Base-by-base conservation (phyloP, 2,329 filamentous ascomycete species). In the Elsinoe arachidis region DNA sequence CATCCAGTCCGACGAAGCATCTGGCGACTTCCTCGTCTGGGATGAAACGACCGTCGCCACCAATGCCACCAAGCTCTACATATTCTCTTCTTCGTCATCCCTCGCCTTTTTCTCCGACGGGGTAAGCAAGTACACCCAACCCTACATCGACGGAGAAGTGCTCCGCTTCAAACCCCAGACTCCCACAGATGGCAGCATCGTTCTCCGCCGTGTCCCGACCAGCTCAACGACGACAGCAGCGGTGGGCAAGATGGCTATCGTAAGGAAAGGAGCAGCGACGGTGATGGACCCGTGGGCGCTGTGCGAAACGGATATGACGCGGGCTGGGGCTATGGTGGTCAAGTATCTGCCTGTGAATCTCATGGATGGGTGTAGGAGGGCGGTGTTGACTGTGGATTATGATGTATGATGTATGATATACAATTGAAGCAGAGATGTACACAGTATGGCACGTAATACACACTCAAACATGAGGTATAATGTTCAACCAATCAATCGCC, bases 341-440 rank as follows among this genome's bases (percentile, higher is more conserved):
- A 53, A 53, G 49, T 53, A 53, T 11, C 21, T 53, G 34, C 49
- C 49, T 37, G 49, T 21, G n/a, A 21, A 53, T 39, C 35, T 53
- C 14, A 39, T 38, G 33, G 49, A 53, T 53, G 49, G 49, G 49
- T 53, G 49, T 39, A 53, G 26, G 49, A 53, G 49, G 35, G 49
- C 38, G 35, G 14, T 35, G 10, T 39, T 53, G 34, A 35, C 33
- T n/a, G 33, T 53, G n/a, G 49, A 53, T 5, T 46, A 46, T 46
- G 26, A 6, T 46, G 21, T n/a, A 14, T 46, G 26, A 17, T 33
- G 23, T 26, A 26, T 26, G 23, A 26, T 26, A 26, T 26, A 6
- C 6, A 3, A 26, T 6, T 26, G 6, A 26, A 26, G 23, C 23
- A 6, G 6, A 26, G 3, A 26, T 26, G 23, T 6, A 26, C 23